A percentile compares a stretch with the other conserved stretches of the same genome.
These are phyloP conservation scores for Coemansia sp. DNA, from an alignment of 192 early-diverging fungal genomes.

Conservation along the genomic window DNA sequence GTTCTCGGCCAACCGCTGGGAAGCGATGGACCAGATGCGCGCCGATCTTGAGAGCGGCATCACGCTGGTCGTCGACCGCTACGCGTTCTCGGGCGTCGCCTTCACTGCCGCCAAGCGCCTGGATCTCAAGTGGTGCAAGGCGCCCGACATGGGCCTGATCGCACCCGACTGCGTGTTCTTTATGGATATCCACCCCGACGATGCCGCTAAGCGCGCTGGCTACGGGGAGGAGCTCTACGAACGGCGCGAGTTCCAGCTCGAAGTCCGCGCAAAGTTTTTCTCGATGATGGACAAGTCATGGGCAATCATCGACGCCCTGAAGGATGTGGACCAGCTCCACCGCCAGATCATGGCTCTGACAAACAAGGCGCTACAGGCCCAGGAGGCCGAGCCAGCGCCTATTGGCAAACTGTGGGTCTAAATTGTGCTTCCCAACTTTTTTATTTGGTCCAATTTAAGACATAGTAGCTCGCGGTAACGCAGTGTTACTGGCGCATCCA, in stretches of 20 bases:
- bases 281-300: constrained; percentile 55
- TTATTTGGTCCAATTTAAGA: not conserved
- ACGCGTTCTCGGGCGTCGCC: constrained; percentile 93
- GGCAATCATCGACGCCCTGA: constrained; percentile 46
- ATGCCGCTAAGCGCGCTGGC: constrained; percentile 73
- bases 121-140: constrained; percentile 83
- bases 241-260: constrained; percentile 73
- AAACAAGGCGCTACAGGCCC: constrained; percentile 25
- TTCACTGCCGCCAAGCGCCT: constrained; percentile 87
- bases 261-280: constrained; percentile 68
- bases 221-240: constrained; percentile 94
- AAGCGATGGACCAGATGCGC: constrained; percentile 67
- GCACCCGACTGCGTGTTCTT: constrained; percentile 87
- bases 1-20: constrained; percentile 97
- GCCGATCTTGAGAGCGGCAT: constrained; percentile 61
- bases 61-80: constrained; percentile 85
- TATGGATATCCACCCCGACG: constrained; percentile 73
- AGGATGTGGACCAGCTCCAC: constrained; percentile 36
- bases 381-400: constrained; percentile 24
- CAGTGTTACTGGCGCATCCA: too few relatives aligned
- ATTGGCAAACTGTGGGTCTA: constrained; percentile 36
- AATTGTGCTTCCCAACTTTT: not conserved
- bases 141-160: constrained; percentile 77
- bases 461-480: not conserved
- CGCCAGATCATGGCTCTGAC: constrained; percentile 32